These are phyloP conservation scores for Trametes maxima DNA, from an alignment of 768 basidiomycete species.

Conservation along the genomic window DNA sequence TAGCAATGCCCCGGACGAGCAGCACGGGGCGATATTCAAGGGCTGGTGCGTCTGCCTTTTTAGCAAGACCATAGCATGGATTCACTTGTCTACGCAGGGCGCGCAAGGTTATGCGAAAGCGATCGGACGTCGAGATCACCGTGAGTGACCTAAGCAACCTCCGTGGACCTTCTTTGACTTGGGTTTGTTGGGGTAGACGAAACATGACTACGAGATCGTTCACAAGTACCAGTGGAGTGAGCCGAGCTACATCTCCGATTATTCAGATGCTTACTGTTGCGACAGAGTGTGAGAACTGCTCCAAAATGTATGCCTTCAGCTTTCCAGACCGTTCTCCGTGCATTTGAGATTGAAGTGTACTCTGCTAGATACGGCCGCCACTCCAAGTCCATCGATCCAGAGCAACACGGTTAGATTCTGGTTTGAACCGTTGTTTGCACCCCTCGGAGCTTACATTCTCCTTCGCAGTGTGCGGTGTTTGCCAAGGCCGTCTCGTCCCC, in stretches of 20 bases:
- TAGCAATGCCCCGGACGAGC: slow-evolving; percentile 65
- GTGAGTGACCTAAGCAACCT: slow-evolving; percentile 39
- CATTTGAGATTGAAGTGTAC: not conserved
- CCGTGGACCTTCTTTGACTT: not conserved
- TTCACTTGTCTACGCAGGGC: slow-evolving; percentile 56
- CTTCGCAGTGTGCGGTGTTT: slow-evolving; percentile 63
- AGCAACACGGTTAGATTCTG: slow-evolving; percentile 57
- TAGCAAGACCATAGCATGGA: not conserved
- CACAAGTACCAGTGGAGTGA: slow-evolving; percentile 76
- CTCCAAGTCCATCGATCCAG: slow-evolving; percentile 69
- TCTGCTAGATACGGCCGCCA: slow-evolving; percentile 62
- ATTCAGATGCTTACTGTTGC: not conserved
- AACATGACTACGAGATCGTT: slow-evolving; percentile 74
- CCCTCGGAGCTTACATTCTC: not conserved
- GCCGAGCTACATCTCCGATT: slow-evolving; percentile 30
- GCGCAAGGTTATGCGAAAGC: slow-evolving; percentile 62
- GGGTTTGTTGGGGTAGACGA: slow-evolving; percentile 46
- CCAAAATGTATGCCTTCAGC: slow-evolving; percentile 51
- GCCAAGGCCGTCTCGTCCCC: slow-evolving; percentile 62
- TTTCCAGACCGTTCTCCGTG: not conserved
- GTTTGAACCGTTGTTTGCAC: not conserved
- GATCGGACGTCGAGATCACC: slow-evolving; percentile 72
- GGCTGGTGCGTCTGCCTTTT: slow-evolving; percentile 47
- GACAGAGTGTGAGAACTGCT: slow-evolving; percentile 64
- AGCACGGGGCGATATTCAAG: slow-evolving; percentile 74